Conservation (phyloP, 176 grass and related monocot species). For the Stipa capillata region DNA sequence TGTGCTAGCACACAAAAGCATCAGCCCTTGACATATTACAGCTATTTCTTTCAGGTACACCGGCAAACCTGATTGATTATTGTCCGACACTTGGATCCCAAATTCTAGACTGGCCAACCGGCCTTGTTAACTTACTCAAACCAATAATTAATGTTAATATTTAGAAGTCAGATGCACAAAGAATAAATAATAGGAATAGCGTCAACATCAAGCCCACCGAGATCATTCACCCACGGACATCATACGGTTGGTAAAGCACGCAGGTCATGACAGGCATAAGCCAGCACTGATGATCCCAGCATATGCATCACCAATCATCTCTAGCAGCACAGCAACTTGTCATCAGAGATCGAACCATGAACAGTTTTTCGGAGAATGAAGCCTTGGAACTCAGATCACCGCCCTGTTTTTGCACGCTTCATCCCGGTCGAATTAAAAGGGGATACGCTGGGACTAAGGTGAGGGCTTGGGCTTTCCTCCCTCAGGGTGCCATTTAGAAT, state of each 20-base stretch:
- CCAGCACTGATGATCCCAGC: slow-evolving; percentile 40
- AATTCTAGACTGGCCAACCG: slow-evolving; percentile 34
- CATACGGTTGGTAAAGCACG: slow-evolving; percentile 22
- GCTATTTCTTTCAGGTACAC: slow-evolving; percentile 34
- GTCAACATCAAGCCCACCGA: slow-evolving; percentile 50
- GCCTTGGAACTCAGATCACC: slow-evolving; percentile 26
- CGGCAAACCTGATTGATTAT: slow-evolving; percentile 37
- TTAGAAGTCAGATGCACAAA: slow-evolving; percentile 51
- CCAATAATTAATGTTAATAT: slow-evolving; percentile 67
- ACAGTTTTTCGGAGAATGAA: not conserved
- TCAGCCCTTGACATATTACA: slow-evolving; percentile 36
- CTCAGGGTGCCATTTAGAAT: slow-evolving; percentile 91
- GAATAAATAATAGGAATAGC: slow-evolving; percentile 55
- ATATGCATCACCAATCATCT: slow-evolving; percentile 51
- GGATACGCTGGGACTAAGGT: slow-evolving; percentile 78
- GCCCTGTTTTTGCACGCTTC: slow-evolving; percentile 93
- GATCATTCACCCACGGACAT: slow-evolving; percentile 27
- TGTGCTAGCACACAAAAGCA: slow-evolving; percentile 37
- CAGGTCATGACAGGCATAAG: slow-evolving; percentile 49
- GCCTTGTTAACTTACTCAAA: slow-evolving; percentile 77
- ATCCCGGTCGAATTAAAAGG: slow-evolving; percentile 86
- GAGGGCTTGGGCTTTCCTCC: slow-evolving; percentile 83
- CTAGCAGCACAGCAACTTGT: slow-evolving; percentile 34
- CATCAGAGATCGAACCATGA: slow-evolving; percentile 10
- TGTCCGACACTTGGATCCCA: slow-evolving; percentile 22